phyloP scores from a whole-genome alignment of 768 basidiomycete genomes.

The Pleurotus eryngii region DNA sequence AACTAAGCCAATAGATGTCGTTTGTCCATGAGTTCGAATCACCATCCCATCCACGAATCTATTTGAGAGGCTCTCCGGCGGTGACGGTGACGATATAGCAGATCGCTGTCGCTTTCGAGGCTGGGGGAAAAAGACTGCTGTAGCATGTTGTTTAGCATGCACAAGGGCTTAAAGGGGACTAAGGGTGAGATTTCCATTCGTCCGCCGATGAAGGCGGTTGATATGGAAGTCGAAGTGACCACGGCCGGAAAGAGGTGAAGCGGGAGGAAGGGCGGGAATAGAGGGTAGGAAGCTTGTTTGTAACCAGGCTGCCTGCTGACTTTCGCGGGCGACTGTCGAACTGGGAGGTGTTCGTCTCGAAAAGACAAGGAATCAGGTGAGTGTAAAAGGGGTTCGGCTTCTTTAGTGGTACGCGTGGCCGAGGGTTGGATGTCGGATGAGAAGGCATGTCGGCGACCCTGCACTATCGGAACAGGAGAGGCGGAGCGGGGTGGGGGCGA shows the following conservation, averaged over 20 bases:
- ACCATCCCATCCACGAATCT: constrained; percentile 60
- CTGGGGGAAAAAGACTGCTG: constrained; percentile 37
- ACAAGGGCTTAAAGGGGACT: constrained; percentile 18
- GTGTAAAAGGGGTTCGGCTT: too few species aligned
- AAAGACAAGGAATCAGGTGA: constrained; percentile 33
- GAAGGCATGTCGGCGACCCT: constrained; percentile 54
- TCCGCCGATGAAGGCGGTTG: constrained; percentile 7
- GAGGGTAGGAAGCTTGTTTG: too few species aligned
- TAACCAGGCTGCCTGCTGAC: constrained; percentile 6
- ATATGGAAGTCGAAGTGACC: constrained; percentile 33
- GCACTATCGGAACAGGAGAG: constrained; percentile 72
- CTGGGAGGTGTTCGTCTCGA: constrained; percentile 33
- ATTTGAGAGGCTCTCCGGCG: constrained; percentile 29
- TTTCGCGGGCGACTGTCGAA: constrained; percentile 32
- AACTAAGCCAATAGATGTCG: constrained; percentile 55
- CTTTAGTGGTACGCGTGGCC: too few species aligned
- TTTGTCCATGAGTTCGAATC: constrained; percentile 66
- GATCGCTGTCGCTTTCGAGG: constrained; percentile 36
- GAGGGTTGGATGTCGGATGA: too few species aligned
- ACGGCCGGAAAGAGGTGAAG: constrained; percentile 24
- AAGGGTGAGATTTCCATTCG: constrained; percentile 8
- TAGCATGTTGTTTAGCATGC: constrained; percentile 52
- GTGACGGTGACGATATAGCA: constrained; percentile 27
- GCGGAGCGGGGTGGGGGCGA: constrained; percentile 45
- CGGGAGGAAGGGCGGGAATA: constrained; percentile 15